Evolutionary conservation across 768 basidiomycete species (phyloP).

Genomic region (Tricholoma matsutake): DNA sequence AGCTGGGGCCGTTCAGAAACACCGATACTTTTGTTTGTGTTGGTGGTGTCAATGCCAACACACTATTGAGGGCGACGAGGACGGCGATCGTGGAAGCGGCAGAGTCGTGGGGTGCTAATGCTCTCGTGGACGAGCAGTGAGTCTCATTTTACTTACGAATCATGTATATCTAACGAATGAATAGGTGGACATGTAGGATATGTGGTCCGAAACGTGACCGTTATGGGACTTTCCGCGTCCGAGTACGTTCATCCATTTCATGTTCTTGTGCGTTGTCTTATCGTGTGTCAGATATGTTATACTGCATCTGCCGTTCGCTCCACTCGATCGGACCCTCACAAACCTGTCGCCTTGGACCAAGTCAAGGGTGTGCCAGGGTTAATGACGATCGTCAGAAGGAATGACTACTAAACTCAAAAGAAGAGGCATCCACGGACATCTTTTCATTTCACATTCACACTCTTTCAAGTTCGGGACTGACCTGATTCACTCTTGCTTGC

Average conservation of each 20-base stretch:
- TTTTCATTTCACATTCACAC: neutral
- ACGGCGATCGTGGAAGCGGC: slow-evolving; percentile 48
- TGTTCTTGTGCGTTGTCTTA: neutral
- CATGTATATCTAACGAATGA: neutral
- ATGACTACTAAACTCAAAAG: slow-evolving; percentile 14
- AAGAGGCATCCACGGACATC: neutral
- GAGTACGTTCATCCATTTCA: slow-evolving; percentile 38
- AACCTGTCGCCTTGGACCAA: slow-evolving; percentile 60
- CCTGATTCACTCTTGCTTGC: neutral
- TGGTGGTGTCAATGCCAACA: slow-evolving; percentile 58
- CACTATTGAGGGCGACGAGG: slow-evolving; percentile 56
- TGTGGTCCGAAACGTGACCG: slow-evolving; percentile 47
- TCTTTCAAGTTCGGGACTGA: neutral
- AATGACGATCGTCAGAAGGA: slow-evolving; percentile 65
- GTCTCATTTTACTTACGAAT: slow-evolving; percentile 25
- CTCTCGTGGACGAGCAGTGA: slow-evolving; percentile 67
- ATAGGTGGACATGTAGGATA: slow-evolving; percentile 66
- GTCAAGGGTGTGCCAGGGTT: slow-evolving; percentile 64
- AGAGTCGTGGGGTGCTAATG: slow-evolving; percentile 49
- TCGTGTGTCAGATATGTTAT: slow-evolving; percentile 52
- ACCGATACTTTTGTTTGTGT: slow-evolving; percentile 53
- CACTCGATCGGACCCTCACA: slow-evolving; percentile 48
- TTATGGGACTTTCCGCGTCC: slow-evolving; percentile 49
- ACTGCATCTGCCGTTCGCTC: slow-evolving; percentile 57
- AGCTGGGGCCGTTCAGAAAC: slow-evolving; percentile 27